Conservation (phyloP, 768 basidiomycete genomes). For the Boletus pseudopeckii region DNA sequence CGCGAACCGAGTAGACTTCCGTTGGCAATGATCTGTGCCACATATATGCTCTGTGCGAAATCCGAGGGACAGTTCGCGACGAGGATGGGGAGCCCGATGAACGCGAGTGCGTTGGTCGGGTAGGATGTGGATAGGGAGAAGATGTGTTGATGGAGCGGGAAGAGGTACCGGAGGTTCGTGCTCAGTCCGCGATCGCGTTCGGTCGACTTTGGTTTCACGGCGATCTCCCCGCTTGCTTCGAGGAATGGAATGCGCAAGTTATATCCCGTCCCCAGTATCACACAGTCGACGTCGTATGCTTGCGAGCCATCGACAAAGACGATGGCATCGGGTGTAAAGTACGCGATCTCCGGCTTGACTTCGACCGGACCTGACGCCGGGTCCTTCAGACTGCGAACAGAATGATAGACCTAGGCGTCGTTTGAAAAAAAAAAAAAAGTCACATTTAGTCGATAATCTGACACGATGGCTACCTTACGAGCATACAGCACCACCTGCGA, state of each 20-base stretch:
- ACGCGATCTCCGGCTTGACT: constrained; percentile 43
- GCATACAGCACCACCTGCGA: constrained; percentile 40
- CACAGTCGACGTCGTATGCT: constrained; percentile 38
- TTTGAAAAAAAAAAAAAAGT: not conserved
- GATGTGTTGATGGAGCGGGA: constrained; percentile 52
- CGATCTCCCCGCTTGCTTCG: constrained; percentile 23
- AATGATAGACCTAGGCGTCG: constrained; percentile 31
- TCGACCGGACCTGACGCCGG: constrained; percentile 21
- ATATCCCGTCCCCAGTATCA: constrained; percentile 58
- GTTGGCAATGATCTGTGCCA: constrained; percentile 43
- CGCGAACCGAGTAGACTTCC: constrained; percentile 40
- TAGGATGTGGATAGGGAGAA: constrained; percentile 47
- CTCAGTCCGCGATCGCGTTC: constrained; percentile 30
- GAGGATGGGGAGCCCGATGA: constrained; percentile 50
- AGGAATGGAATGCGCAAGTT: constrained; percentile 51
- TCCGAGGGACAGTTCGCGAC: constrained; percentile 49
- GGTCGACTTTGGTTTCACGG: constrained; percentile 16
- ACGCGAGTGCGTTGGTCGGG: constrained; percentile 51
- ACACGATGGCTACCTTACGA: constrained; percentile 35
- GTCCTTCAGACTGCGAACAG: constrained; percentile 30
- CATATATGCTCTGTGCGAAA: constrained; percentile 48
- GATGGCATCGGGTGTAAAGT: constrained; percentile 43
- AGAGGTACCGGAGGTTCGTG: constrained; percentile 52
- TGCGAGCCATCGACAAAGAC: constrained; percentile 47
- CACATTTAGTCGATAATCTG: not conserved